Conservation (phyloP, 257 asterid species). For the Asclepias syriaca region DNA sequence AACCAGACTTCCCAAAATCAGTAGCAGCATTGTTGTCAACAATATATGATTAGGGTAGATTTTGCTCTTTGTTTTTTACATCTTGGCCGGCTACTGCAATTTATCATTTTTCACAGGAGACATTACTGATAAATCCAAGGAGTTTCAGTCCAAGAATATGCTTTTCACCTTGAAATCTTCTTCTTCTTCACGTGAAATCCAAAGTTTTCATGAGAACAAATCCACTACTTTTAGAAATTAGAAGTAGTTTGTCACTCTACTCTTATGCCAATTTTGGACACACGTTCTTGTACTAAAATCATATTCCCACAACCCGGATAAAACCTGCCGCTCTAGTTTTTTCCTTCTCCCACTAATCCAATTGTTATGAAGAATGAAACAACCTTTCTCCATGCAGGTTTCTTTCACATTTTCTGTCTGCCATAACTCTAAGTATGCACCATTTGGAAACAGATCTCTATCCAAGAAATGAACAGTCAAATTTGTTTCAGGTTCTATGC, state of each 20-base stretch:
- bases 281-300: slow-evolving; percentile 76
- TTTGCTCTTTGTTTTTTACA: slow-evolving; percentile 9
- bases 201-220: slow-evolving; percentile 20
- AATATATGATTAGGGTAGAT: neutral
- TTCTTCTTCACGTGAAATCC: slow-evolving; percentile 38
- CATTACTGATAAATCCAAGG: slow-evolving; percentile 36
- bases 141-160: slow-evolving; percentile 9
- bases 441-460: slow-evolving; percentile 78
- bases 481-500: slow-evolving; percentile 69
- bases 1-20: slow-evolving; percentile 14
- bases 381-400: slow-evolving; percentile 49
- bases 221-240: slow-evolving; percentile 39
- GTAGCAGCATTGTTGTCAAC: slow-evolving; percentile 21
- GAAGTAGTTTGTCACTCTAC: slow-evolving; percentile 38
- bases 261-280: slow-evolving; percentile 51
- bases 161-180: slow-evolving; percentile 30
- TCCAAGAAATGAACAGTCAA: slow-evolving; percentile 66
- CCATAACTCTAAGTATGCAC: slow-evolving; percentile 77
- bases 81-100: slow-evolving; percentile 20
- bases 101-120: slow-evolving; percentile 25
- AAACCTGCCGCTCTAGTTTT: slow-evolving; percentile 73
- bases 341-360: slow-evolving; percentile 75
- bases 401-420: slow-evolving; percentile 44
- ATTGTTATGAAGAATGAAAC: slow-evolving; percentile 68
- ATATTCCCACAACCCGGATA: slow-evolving; percentile 81